These are phyloP conservation scores for Hura crepitans DNA, from an alignment of 441 rosid genomes.

Conservation along the genomic window DNA sequence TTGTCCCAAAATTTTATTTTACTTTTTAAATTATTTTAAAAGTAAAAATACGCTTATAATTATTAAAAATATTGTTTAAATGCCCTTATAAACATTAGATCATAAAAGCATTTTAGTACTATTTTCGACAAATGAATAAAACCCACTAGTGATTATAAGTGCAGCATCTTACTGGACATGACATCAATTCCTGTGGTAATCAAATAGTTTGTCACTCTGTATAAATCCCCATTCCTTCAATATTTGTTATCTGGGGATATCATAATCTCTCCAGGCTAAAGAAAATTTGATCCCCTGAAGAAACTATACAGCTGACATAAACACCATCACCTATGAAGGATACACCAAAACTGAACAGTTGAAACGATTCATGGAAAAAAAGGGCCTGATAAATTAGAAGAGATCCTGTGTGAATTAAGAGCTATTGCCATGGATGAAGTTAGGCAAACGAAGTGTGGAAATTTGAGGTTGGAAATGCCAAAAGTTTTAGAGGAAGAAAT, in stretches of 20 bases:
- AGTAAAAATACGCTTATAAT: no score
- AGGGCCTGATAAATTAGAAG: background rate
- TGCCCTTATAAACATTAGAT: no score
- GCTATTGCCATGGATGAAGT: background rate
- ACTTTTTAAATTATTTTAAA: no score
- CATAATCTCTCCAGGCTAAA: background rate
- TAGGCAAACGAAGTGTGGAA: constrained; percentile 11
- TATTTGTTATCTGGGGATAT: background rate
- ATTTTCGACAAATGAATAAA: no score
- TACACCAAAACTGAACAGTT: background rate
- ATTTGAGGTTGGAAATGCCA: background rate
- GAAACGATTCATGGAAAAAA: background rate
- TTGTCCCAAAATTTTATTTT: no score
- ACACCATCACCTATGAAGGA: background rate
- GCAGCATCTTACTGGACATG: background rate
- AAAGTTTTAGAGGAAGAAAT: background rate
- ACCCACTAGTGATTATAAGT: background rate
- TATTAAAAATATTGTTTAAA: no score
- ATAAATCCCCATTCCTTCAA: background rate
- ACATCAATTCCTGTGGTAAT: background rate
- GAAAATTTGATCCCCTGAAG: background rate
- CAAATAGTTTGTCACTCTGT: background rate
- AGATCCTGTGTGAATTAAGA: background rate
- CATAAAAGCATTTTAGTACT: no score
- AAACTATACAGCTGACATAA: background rate